Percentiles rank a stretch among this genome's conserved stretches.
phyloP scores from a whole-genome alignment of 441 rosid genomes.

The Capsella rubella region DNA sequence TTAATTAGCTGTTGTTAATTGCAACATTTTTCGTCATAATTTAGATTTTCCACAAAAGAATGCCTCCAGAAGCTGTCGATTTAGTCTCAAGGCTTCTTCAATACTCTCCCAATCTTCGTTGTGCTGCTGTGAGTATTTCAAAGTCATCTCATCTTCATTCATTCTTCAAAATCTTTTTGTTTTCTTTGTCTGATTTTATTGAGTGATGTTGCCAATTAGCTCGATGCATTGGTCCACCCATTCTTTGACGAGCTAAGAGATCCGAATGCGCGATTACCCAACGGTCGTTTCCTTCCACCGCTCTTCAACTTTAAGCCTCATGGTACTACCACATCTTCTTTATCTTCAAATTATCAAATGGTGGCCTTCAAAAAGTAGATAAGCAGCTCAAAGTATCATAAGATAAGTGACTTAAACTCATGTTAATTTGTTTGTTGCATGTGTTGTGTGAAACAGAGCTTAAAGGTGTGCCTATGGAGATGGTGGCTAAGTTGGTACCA shows the following conservation, averaged over 20 bases:
- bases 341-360: conserved; percentile 5
- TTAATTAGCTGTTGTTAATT: not conserved
- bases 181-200: conserved; percentile 27
- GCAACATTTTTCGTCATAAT: conserved; percentile 16
- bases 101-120: conserved; percentile 93
- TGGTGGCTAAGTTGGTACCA: conserved; percentile 76
- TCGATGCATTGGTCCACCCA: conserved; percentile 86
- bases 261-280: conserved; percentile 74
- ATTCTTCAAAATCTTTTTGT: conserved; percentile 10
- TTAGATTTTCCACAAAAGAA: conserved; percentile 89
- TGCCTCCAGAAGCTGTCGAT: conserved; percentile 98
- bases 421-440: not conserved
- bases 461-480: conserved; percentile 76
- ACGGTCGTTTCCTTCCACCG: conserved; percentile 91
- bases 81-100: conserved; percentile 92
- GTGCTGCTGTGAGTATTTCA: conserved; percentile 79
- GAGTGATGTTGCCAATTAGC: conserved; percentile 47
- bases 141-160: conserved; percentile 7
- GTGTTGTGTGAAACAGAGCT: conserved; percentile 58
- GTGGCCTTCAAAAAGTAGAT: not conserved
- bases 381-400: conserved; percentile 1
- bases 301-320: conserved; percentile 85
- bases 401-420: not conserved
- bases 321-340: conserved; percentile 50
- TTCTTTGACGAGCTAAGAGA: conserved; percentile 95